Conservation (phyloP, 495 filamentous ascomycete species). For the Neurospora sp. region DNA sequence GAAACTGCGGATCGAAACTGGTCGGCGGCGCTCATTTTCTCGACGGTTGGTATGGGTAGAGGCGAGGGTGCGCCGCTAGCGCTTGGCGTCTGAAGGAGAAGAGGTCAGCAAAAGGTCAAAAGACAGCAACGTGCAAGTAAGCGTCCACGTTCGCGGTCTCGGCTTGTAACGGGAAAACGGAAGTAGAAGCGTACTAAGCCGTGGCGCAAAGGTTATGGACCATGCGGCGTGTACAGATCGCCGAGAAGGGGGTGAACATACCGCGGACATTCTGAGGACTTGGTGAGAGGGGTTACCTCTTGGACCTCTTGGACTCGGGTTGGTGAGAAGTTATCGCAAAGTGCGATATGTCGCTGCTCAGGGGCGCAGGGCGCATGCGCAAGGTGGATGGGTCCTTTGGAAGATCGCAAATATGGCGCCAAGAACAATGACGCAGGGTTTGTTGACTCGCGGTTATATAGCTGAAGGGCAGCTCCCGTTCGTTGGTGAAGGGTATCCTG, state of each 20-base stretch:
- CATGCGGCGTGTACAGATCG: not conserved
- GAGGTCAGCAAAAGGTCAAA: not conserved
- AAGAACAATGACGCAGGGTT: not conserved
- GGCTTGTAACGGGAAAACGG: not conserved
- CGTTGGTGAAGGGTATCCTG: not conserved
- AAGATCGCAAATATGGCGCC: not conserved
- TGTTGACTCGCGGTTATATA: slow-evolving; percentile 7
- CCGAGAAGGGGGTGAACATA: slow-evolving; percentile 10
- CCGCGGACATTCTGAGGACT: slow-evolving; percentile 22
- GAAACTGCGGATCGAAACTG: slow-evolving; percentile 43
- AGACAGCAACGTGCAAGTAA: not conserved
- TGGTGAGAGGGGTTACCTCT: not conserved
- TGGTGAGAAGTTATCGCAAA: not conserved
- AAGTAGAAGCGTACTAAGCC: not conserved
- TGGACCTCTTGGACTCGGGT: not conserved
- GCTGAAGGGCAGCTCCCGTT: not conserved
- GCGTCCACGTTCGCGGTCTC: not conserved
- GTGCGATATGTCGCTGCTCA: not conserved
- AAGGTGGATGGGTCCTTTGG: not conserved
- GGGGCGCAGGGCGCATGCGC: not conserved
- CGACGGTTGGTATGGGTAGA: slow-evolving; percentile 2
- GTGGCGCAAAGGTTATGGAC: not conserved
- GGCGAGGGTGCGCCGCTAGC: slow-evolving; percentile 14
- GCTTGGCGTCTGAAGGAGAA: slow-evolving; percentile 1
- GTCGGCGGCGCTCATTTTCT: slow-evolving; percentile 4